Base-by-base conservation (phyloP, 2,329 filamentous ascomycete genomes). In the Hypoxylon sp. region DNA sequence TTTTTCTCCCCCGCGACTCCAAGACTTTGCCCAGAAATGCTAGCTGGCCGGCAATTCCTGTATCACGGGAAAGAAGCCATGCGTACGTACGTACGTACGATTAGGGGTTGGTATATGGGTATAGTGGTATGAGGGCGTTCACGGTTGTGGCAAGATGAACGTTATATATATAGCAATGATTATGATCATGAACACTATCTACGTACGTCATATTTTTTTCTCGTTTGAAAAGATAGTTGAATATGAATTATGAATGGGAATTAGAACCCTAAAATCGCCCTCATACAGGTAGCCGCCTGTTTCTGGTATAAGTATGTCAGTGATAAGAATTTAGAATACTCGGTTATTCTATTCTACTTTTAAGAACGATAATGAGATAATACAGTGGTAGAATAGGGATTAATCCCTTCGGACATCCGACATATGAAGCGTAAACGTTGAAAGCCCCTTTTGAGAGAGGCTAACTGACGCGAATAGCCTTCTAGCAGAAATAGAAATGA, bases 161-260 rank as follows among this genome's bases (percentile, higher is more conserved):
- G 51, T 65, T 65, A 65, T 62, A 60, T 43, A 61, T 53, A 53
- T 67, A 66, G 63, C 63, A 51, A 69, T 57, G 66, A n/a, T n/a
- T n/a, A n/a, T 47, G 59, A 69, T 56, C 60, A 69, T 43, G 66
- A 69, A 66, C 63, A 69, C 53, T 63, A 68, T 59, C 55, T 57
- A 41, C 37, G 16, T 57, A 47, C 34, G 27, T 61, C 58, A 61
- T 54, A 61, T 63, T 21, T 56, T n/a, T n/a, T n/a, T n/a, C n/a
- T 27, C 39, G 29, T 27, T 61, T 57, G 46, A 37, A 48, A 47
- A 58, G 61, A 54, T 37, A 52, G 61, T n/a, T 50, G 48, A 53
- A 55, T 47, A 62, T 55, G 61, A 32, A 51, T n/a, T 43, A 19
- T 37, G 27, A 53, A 52, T 37, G 14, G 48, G 16, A 27, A 25